Evolutionary conservation across 208 protist genomes (phyloP), one percentile per base, ranked within the genome.

Genomic region (Kentomonas sorsogonicus): DNA sequence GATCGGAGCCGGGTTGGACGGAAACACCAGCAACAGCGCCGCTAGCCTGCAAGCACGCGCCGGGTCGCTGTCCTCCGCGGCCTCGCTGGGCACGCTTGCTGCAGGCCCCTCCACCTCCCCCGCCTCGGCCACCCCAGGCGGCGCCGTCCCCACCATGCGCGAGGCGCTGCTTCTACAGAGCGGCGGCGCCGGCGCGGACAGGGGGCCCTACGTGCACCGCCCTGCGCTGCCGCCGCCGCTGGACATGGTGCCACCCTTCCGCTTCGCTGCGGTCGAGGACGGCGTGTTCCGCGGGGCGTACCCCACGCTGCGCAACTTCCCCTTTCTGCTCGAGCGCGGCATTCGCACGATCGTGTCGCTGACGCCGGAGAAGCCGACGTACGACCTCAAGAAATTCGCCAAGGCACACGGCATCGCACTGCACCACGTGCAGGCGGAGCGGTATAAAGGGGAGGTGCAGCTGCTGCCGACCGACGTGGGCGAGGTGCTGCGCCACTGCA

Each of bases 261-360:
- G 88, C 26, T 91, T 83, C 36, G 77, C 76, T 1, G 33, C 56
- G n/a, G 88, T 94, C 31, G 83, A 94, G 66, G 64, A 73, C 11
- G 84, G 82, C 9, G 62, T 95, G 43, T 91, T 81, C 65, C 78
- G 88, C 25, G 84, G 88, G 20, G 88, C 74, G n/a, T 92, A 95
- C 66, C 88, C 88, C 20, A 74, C 77, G 3, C 66, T 95, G 27
- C 82, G 84, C 20, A 91, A 95, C 60, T 91, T 90, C 30, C 69
- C 74, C 0, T 90, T 88, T 53, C 54, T 95, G 6, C 53, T 72
- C 26, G 56, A 40, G 5, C 69, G 83, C 20, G 44, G 63, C 4
- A 47, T 93, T n/a, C 68, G 72, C 23, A 86, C 79, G 30, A 86
- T 95, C 46, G 57, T 95, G 16, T 84, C 74, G 9, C 60, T 95